These are phyloP conservation scores for Eutrema japonicum DNA, from an alignment of 345 rosid genomes.

Conservation along the genomic window DNA sequence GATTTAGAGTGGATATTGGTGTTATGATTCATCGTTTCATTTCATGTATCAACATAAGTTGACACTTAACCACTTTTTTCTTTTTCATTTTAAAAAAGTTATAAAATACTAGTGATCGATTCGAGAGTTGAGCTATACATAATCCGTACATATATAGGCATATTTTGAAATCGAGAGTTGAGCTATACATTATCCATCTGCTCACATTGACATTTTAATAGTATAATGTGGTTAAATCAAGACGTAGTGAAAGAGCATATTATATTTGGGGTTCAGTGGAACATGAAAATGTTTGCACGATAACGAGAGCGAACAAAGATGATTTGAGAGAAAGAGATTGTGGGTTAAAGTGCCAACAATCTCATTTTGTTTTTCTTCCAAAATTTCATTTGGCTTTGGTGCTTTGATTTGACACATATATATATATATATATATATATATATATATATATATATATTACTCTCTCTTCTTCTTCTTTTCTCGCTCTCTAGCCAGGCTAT, in stretches of 20 bases:
- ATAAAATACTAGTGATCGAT: constrained; percentile 3
- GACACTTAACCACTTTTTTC: not conserved
- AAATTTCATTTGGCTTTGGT: constrained; percentile 24
- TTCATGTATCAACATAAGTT: constrained; percentile 6
- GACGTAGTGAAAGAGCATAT: constrained; percentile 40
- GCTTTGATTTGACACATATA: constrained; percentile 28
- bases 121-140: constrained; percentile 15
- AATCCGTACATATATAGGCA: constrained; percentile 25
- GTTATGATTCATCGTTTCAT: constrained; percentile 8
- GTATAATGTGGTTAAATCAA: not conserved
- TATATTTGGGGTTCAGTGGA: constrained; percentile 37
- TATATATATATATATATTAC: not conserved
- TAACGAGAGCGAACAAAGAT: constrained; percentile 33
- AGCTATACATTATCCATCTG: constrained; percentile 31
- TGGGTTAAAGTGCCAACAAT: constrained; percentile 43
- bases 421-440: too few relatives aligned
- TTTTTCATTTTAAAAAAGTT: not conserved
- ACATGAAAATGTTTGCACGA: constrained; percentile 40
- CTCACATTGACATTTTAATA: constrained; percentile 18
- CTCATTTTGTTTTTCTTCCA: constrained; percentile 25
- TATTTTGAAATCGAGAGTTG: constrained; percentile 19
- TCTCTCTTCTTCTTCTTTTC: not conserved
- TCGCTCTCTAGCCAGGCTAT: constrained; percentile 16
- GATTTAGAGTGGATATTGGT: too few relatives aligned
- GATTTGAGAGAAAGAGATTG: constrained; percentile 34